A percentile compares a stretch with the other conserved stretches of the same genome.
Conservation (phyloP, 768 basidiomycete species). For the Phylloporus scabripes region DNA sequence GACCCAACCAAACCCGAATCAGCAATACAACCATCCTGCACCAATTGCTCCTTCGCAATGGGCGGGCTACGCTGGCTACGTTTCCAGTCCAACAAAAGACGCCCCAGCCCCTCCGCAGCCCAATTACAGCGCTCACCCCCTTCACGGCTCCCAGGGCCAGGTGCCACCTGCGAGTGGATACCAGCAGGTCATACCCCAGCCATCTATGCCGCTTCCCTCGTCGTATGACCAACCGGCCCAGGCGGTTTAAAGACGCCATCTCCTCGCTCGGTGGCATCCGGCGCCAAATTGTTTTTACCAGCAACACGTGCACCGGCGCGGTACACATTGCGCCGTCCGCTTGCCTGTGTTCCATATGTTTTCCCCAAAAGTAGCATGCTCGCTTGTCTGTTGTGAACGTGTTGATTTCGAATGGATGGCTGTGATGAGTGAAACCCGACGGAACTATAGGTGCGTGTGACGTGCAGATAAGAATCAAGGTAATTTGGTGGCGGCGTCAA, state of each 20-base stretch:
- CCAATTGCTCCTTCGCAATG: conserved; percentile 1
- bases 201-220: not conserved
- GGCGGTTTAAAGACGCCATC: not conserved
- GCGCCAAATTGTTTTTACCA: not conserved
- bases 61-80: conserved; percentile 3
- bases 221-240: not conserved
- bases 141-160: conserved; percentile 6
- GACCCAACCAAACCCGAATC: not conserved
- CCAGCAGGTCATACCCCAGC: not conserved
- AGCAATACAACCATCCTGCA: conserved; percentile 2
- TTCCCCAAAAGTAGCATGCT: not conserved
- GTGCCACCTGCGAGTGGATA: conserved; percentile 8
- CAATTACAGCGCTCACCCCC: conserved; percentile 14
- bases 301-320: not conserved
- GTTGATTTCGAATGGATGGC: not conserved
- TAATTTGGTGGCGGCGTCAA: not conserved
- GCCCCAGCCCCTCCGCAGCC: conserved; percentile 15
- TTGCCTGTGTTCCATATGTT: not conserved
- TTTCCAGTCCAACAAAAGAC: not conserved
- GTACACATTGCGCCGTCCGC: not conserved
- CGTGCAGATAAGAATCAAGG: not conserved
- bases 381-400: not conserved
- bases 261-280: not conserved
- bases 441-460: not conserved
- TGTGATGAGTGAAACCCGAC: not conserved